These are phyloP conservation scores for Boletellus sp. DNA, from an alignment of 768 basidiomycete species.

Conservation along the genomic window DNA sequence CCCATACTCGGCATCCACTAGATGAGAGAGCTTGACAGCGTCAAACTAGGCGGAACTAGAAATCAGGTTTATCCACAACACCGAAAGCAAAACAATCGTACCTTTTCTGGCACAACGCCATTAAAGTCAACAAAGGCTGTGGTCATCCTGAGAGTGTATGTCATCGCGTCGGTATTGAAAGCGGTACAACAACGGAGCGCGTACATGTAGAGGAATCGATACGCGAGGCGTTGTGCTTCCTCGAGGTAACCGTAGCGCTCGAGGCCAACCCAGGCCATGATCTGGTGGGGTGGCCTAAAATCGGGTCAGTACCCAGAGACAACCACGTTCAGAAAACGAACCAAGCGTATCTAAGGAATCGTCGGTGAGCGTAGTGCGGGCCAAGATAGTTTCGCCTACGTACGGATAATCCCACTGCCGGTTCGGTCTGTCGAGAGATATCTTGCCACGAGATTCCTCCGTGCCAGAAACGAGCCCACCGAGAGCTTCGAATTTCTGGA, in stretches of 20 bases:
- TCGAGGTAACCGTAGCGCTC: conserved; percentile 95
- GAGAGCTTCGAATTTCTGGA: conserved; percentile 94
- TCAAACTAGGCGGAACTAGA: conserved; percentile 60
- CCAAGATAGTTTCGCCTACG: conserved; percentile 32
- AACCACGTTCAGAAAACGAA: conserved; percentile 23
- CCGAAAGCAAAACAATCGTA: conserved; percentile 17
- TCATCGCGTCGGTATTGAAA: conserved; percentile 1
- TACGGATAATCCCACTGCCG: conserved; percentile 99
- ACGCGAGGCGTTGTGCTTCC: conserved; percentile 89
- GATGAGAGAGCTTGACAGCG: conserved; percentile 90
- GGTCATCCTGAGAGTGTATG: conserved; percentile 64
- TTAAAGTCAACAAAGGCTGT: conserved; percentile 95
- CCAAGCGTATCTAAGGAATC: conserved; percentile 60
- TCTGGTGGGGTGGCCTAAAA: conserved; percentile 90
- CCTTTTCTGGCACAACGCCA: conserved; percentile 97
- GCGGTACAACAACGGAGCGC: conserved; percentile 47
- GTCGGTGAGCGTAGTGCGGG: conserved; percentile 6
- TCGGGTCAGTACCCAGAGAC: conserved; percentile 9
- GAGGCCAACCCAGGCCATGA: conserved; percentile 97
- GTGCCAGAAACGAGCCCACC: conserved; percentile 96
- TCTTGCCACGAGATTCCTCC: conserved; percentile 92
- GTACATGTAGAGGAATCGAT: conserved; percentile 99
- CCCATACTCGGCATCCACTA: conserved; percentile 96
- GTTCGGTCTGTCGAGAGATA: conserved; percentile 93
- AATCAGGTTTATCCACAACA: not conserved